A percentile compares a stretch with the other conserved stretches of the same genome.
Conservation (phyloP, 2,329 filamentous ascomycete species). For the Claviceps maximensis region DNA sequence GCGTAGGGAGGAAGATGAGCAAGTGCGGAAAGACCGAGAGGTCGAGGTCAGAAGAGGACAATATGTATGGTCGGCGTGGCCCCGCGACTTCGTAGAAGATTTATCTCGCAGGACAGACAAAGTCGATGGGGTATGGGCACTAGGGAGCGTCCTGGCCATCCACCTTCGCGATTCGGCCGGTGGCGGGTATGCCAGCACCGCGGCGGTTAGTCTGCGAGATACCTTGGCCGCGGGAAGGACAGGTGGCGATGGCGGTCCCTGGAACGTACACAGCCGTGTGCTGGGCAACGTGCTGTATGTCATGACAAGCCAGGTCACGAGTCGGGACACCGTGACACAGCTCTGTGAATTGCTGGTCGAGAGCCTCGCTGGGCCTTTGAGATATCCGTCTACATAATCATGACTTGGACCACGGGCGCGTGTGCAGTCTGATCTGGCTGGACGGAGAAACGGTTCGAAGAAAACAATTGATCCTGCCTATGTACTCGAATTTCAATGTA, state of each 20-base stretch:
- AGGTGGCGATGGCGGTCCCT: slow-evolving; percentile 17
- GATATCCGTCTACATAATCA: too few species aligned
- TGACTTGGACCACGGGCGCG: too few species aligned
- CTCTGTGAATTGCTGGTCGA: slow-evolving; percentile 11
- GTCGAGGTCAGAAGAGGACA: too few species aligned
- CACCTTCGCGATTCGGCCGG: slow-evolving; percentile 29
- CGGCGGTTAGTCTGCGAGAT: slow-evolving; percentile 29
- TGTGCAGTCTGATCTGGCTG: too few species aligned
- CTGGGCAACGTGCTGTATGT: slow-evolving; percentile 46
- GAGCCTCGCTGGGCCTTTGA: not conserved
- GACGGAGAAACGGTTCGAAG: too few species aligned
- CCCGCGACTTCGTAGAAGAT: slow-evolving; percentile 39
- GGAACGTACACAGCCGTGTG: slow-evolving; percentile 41
- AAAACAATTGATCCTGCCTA: too few species aligned
- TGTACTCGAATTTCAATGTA: too few species aligned
- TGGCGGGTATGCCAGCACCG: slow-evolving; percentile 34
- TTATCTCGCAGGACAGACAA: slow-evolving; percentile 39
- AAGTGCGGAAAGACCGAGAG: too few species aligned
- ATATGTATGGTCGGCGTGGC: slow-evolving; percentile 58
- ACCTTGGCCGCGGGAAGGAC: slow-evolving; percentile 15
- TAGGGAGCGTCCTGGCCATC: slow-evolving; percentile 65
- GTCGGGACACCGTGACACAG: slow-evolving; percentile 14
- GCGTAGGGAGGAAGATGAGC: too few species aligned
- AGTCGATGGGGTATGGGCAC: slow-evolving; percentile 55
- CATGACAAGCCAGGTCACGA: slow-evolving; percentile 39